Evolutionary conservation across 768 basidiomycete species (phyloP), one percentile per base, ranked within the genome.

Genomic region (Mrakia blollopis): DNA sequence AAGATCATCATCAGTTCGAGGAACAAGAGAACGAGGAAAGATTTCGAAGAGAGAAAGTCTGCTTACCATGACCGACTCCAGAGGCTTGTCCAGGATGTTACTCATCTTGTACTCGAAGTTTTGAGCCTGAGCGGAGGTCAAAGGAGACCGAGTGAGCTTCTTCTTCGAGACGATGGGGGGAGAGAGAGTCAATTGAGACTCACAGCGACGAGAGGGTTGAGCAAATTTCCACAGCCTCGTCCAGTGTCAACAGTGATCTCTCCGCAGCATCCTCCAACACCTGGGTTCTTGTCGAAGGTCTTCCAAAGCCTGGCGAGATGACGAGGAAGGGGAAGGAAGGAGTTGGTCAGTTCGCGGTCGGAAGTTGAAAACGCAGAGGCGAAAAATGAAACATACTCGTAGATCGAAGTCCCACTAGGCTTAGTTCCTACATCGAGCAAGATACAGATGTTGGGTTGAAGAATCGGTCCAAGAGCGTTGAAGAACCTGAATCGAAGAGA

Each of bases 391-490:
- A n/a, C n/a, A n/a, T n/a, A 32, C 47, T 75, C 39, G 37, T 60
- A 60, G 78, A 96, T 95, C 1, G 72, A 72, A 4, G 54, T 72
- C 23, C 72, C 70, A 91, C 52, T 28, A 5, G 75, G 75, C n/a
- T 67, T 37, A 11, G 75, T 76, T 70, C 75, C 75, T 7, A 76
- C 75, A 35, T 76, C 75, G 68, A 76, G 39, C 32, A 76, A 37
- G 30, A 76, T 65, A 37, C 75, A 76, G 35, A 76, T 89, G 81
- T 97, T 93, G 5, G 95, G 95, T 88, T 92, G 87, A 65, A 96
- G 84, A 80, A 72, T 71, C 9, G 67, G 67, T 0, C 74, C 74
- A 8, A 75, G 62, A 23, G 74, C 67, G 23, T 62, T 57, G 62
- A 63, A 63, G 62, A 63, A 63, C 57, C 44, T 44, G 44, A n/a